phyloP scores from a whole-genome alignment of 2,329 filamentous ascomycete genomes.

The Colletotrichum horii region DNA sequence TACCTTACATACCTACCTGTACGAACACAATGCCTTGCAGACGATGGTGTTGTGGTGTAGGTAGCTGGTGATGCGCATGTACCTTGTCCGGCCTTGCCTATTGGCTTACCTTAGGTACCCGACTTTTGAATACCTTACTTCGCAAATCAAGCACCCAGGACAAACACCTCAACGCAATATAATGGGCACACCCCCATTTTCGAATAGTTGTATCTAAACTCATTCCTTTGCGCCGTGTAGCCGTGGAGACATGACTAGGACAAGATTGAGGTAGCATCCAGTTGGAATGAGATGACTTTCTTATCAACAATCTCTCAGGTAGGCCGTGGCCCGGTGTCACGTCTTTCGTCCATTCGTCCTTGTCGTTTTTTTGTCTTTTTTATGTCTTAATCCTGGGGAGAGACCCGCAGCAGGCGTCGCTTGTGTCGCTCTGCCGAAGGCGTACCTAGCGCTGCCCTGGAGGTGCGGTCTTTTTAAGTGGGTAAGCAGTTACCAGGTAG shows the following conservation, averaged over 20 bases:
- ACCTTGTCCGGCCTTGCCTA: not conserved
- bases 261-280: not conserved
- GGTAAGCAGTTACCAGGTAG: not conserved
- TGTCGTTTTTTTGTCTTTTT: not conserved
- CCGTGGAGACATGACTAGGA: not conserved
- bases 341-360: not conserved
- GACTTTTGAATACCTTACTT: not conserved
- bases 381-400: not conserved
- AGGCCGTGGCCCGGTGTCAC: not conserved
- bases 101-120: not conserved
- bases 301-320: not conserved
- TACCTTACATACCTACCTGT: too few relatives aligned
- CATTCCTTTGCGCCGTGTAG: not conserved
- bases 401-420: not conserved
- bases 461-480: not conserved
- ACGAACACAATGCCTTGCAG: not conserved
- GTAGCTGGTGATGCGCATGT: not conserved
- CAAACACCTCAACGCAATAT: not conserved
- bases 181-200: not conserved
- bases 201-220: not conserved
- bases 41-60: not conserved
- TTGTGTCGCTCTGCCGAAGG: constrained; percentile 16
- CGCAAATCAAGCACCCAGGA: not conserved
- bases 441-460: not conserved
- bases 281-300: not conserved